These are phyloP conservation scores for Tranzscheliella williamsii DNA, from an alignment of 1,284 basidiomycete species.

Conservation along the genomic window DNA sequence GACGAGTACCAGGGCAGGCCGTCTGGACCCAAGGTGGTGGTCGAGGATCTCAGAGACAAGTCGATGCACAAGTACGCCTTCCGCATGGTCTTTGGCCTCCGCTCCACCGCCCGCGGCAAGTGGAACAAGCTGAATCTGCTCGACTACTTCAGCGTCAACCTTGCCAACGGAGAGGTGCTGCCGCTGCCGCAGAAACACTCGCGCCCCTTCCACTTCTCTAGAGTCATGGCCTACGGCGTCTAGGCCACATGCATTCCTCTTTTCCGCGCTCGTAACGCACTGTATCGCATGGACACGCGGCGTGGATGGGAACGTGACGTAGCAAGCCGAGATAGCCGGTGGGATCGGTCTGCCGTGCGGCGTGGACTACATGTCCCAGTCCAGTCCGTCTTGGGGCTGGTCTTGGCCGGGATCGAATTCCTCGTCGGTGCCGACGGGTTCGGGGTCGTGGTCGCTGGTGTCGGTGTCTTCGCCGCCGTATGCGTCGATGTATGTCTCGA, in stretches of 20 bases:
- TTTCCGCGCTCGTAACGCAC: too few species aligned
- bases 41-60: conserved; percentile 52
- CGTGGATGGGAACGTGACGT: too few species aligned
- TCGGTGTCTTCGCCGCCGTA: conserved; percentile 24
- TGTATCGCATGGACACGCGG: too few species aligned
- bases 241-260: too few species aligned
- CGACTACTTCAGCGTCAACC: conserved; percentile 67
- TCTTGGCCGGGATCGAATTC: conserved; percentile 43
- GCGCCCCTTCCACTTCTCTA: conserved; percentile 89
- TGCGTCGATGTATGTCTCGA: conserved; percentile 47
- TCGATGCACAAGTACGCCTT: conserved; percentile 72
- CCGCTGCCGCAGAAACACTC: conserved; percentile 79
- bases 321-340: too few species aligned
- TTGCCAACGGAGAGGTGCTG: conserved; percentile 74
- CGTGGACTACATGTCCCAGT: conserved; percentile 39
- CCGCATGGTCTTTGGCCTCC: conserved; percentile 77
- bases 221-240: conserved; percentile 62
- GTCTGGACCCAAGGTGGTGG: conserved; percentile 43
- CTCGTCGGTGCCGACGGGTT: conserved; percentile 47
- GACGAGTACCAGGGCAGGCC: conserved; percentile 32
- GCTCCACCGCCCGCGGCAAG: conserved; percentile 69
- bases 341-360: too few species aligned
- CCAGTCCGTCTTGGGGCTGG: conserved; percentile 16
- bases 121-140: conserved; percentile 86
- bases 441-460: conserved; percentile 32